Evolutionary conservation across 352 stramenopile genomes (phyloP), one percentile per base, ranked within the genome.

Genomic region (Globisporangium emineosum): DNA sequence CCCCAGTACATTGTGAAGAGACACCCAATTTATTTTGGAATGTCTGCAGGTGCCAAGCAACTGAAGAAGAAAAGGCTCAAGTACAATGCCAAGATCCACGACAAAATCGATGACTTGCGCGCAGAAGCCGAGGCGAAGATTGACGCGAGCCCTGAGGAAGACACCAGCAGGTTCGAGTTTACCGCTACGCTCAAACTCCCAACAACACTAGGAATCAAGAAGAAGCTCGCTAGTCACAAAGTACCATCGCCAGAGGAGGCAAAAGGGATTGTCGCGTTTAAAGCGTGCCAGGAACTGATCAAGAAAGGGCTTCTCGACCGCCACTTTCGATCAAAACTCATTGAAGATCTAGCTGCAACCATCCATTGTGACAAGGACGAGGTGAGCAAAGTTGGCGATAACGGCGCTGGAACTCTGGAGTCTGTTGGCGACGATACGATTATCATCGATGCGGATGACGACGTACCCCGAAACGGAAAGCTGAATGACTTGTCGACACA

Each of bases 211-310:
- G 68, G 76, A 5, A 81, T 91, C 9, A 90, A 88, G 57, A 86
- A 85, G 23, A 69, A 87, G 53, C 72, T 92, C 3, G 63, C 72
- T 45, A 92, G 80, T 13, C 73, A 81, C n/a, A 85, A 86, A 45
- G 85, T 94, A 1, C 62, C 66, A 40, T 82, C 76, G 0, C 72
- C 88, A 40, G 66, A 71, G 0, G 79, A 91, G 70, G 85, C 87
- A 10, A 94, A 92, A 45, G 82, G 83, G 1, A 94, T 96, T 58
- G 86, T 88, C 7, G 85, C 87, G 4, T 96, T 91, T 57, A 89
- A 94, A 64, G 87, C 78, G 2, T 91, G 83, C 49, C 72, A 90
- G 70, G 79, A 90, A 47, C 57, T 96, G 4, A 50, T 91, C 30
- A 90, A 90, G 42, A 77, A 78, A 6, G 85, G 83, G 2, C 56